These are phyloP conservation scores for Chiua virens DNA, from an alignment of 768 basidiomycete genomes.

Conservation along the genomic window DNA sequence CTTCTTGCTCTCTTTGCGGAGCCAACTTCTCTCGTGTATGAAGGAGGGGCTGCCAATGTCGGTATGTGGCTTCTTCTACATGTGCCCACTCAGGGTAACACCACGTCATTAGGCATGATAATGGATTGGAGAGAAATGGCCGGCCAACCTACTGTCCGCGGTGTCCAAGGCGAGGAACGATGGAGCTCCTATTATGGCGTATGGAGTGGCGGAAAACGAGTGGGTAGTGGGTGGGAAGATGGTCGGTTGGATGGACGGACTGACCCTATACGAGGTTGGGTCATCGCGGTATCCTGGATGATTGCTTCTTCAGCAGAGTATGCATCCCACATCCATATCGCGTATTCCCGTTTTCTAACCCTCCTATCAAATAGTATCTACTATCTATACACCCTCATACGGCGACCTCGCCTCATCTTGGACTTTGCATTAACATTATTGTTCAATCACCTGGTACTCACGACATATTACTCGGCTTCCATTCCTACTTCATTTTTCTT, in stretches of 20 bases:
- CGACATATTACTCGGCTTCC: constrained; percentile 72
- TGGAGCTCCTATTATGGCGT: constrained; percentile 71
- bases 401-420: constrained; percentile 89
- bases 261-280: constrained; percentile 86
- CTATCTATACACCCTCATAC: constrained; percentile 84
- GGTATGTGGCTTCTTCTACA: constrained; percentile 44
- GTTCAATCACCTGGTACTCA: constrained; percentile 90
- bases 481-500: constrained; percentile 90
- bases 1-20: constrained; percentile 76
- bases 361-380: constrained; percentile 48
- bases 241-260: constrained; percentile 63
- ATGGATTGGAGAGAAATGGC: constrained; percentile 99
- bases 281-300: constrained; percentile 86
- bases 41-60: constrained; percentile 78
- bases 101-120: constrained; percentile 62
- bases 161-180: constrained; percentile 58
- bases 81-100: background rate
- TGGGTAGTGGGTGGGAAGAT: constrained; percentile 54
- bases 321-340: constrained; percentile 35
- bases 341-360: constrained; percentile 6
- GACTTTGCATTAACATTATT: constrained; percentile 91
- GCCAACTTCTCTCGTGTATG: constrained; percentile 63
- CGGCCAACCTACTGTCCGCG: constrained; percentile 72
- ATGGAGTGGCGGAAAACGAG: constrained; percentile 78
- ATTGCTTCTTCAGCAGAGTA: constrained; percentile 83